A percentile compares a stretch with the other conserved stretches of the same genome.
Conservation (phyloP, 164 flowering plant species). For the Vitis vinifera region ASM3070453v1 NC_081823.1:8950501-8951000, state of each 20-base stretch:
- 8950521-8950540: neutral
- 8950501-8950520: neutral
- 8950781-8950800: neutral
- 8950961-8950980: neutral
- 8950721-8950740: neutral
- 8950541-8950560: too few species aligned
- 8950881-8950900: neutral
- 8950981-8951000: neutral
- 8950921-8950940: neutral
- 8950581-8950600: neutral
- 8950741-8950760: neutral
- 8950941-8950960: conserved; percentile 7
- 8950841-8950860: too few species aligned
- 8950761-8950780: neutral
- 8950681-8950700: neutral
- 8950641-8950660: neutral
- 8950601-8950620: neutral
- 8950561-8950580: neutral
- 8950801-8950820: too few species aligned
- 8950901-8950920: neutral
- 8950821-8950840: too few species aligned
- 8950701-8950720: neutral
- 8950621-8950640: neutral
- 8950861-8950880: too few species aligned
- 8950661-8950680: neutral